phyloP scores from a whole-genome alignment of 179 eudicot species.

The Actinidia arguta region DNA sequence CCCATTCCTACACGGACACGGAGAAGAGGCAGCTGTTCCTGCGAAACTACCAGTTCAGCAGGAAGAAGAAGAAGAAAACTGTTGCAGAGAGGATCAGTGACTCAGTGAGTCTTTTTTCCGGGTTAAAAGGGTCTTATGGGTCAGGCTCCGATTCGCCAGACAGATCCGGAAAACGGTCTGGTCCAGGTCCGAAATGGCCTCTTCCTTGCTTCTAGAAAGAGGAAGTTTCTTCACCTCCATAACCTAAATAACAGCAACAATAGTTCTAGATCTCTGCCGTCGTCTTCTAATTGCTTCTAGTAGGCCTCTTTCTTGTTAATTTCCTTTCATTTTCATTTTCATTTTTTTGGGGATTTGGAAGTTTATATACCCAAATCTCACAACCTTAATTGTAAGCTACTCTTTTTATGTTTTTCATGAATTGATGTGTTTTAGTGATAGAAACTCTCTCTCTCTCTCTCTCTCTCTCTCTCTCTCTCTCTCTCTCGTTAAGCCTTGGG shows the following conservation, averaged over 20 bases:
- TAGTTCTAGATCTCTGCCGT: neutral
- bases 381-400: too few relatives aligned
- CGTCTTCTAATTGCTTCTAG: conserved; percentile 45
- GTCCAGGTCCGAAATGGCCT: conserved; percentile 58
- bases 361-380: too few relatives aligned
- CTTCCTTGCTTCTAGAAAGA: conserved; percentile 38
- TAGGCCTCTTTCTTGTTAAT: conserved; percentile 20
- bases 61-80: conserved; percentile 77
- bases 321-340: neutral
- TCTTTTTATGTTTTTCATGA: too few relatives aligned
- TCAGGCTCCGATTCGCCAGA: conserved; percentile 49
- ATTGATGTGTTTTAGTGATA: too few relatives aligned
- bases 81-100: conserved; percentile 52
- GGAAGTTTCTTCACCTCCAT: conserved; percentile 49
- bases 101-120: conserved; percentile 54
- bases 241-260: neutral
- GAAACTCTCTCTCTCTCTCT: too few relatives aligned
- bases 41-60: conserved; percentile 80
- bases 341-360: neutral
- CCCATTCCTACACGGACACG: conserved; percentile 48
- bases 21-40: conserved; percentile 86
- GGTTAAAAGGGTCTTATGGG: conserved; percentile 54
- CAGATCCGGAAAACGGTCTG: conserved; percentile 56
- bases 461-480: too few relatives aligned
- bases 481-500: too few relatives aligned